Evolutionary conservation across 208 protist genomes (phyloP), one percentile per base, ranked within the genome.

Genomic region (Sergeia podlipaevii): DNA sequence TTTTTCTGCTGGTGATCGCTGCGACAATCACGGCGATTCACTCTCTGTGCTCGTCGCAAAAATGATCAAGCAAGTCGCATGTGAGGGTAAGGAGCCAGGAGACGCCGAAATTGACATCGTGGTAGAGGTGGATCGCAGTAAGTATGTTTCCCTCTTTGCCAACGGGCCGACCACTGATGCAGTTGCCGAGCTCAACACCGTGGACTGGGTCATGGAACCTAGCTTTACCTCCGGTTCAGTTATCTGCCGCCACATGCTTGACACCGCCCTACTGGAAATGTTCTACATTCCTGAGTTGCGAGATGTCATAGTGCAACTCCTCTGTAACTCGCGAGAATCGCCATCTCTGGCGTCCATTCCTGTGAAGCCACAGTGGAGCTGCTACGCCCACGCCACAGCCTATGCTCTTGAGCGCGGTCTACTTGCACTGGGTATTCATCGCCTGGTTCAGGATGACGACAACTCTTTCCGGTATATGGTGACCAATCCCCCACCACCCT

Each of bases 191-290:
- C 33, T 55, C 26, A 48, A 34, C 7, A 48, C 45, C 29, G 60
- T 41, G 41, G 60, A 74, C 30, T 74, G 67, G 67, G 67, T 64
- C 29, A 41, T 51, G 46, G 70, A 76, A 44, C 70, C 70, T 27
- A 67, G 53, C 37, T 76, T 72, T 44, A 66, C 71, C 51, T 70
- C 64, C 17, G 70, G 70, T 34, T 58, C 38, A 47, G 45, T 71
- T 26, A 64, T 76, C 34, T 76, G 64, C 37, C 62, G 70, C 29
- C 58, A 66, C 42, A 77, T 77, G 64, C 59, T 77, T 18, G 70
- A 72, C 55, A 70, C 70, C 27, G 49, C 49, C 4, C 59, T 72
- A 30, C 58, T 68, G 42, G 64, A 77, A 33, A 60, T 53, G 42
- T 68, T 64, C 64, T 72, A 72, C 37, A 64, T 44, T 4, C 57